Conservation (phyloP, 164 flowering plant species). For the Vitis amurensis region DNA sequence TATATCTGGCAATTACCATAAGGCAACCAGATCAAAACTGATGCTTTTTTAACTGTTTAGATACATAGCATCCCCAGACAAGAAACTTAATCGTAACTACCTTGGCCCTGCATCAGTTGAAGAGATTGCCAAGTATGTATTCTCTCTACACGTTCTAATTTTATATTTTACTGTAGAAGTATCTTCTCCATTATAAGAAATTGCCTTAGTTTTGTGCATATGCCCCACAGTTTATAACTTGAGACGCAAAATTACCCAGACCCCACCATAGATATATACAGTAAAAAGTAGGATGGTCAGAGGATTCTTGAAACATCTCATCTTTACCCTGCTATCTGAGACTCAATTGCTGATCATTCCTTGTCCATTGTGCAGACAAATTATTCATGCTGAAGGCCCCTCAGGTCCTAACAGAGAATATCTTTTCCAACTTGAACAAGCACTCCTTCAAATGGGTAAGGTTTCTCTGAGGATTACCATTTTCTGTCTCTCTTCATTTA, state of each 20-base stretch:
- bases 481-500: neutral
- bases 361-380: slow-evolving; percentile 59
- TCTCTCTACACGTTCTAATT: neutral
- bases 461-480: neutral
- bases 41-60: slow-evolving; percentile 28
- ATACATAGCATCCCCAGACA: slow-evolving; percentile 85
- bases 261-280: neutral
- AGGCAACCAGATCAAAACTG: neutral
- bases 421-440: slow-evolving; percentile 78
- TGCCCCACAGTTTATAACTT: neutral
- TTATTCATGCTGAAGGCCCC: slow-evolving; percentile 80
- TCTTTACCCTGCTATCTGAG: neutral
- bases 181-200: neutral
- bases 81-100: slow-evolving; percentile 65
- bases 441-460: slow-evolving; percentile 67
- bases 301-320: too few species aligned
- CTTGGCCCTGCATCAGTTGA: slow-evolving; percentile 87
- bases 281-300: neutral
- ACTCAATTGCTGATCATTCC: neutral
- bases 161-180: neutral
- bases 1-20: neutral
- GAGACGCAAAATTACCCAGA: neutral
- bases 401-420: slow-evolving; percentile 97
- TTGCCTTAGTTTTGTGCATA: neutral
- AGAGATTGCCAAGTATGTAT: slow-evolving; percentile 78